Evolutionary conservation across 768 basidiomycete genomes (phyloP), one percentile per base, ranked within the genome.

Genomic region (Auricularia heimuer): DNA sequence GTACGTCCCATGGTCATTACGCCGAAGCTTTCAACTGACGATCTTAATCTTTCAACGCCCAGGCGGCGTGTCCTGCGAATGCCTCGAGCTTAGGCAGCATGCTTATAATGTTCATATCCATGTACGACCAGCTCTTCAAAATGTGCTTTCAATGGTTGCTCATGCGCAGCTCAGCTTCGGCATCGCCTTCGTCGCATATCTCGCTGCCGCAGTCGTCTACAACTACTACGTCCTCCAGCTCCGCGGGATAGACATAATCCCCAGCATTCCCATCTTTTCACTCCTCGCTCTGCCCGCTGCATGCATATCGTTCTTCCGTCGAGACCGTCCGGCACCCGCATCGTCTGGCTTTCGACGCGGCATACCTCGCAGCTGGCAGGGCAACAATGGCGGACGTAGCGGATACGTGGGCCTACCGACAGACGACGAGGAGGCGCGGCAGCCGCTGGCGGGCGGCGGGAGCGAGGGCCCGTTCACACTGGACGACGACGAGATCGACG

Each of bases 51-150:
- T n/a, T 8, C 62, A 29, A 33, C 63, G 29, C 47, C 6, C 47
- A 90, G 88, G 80, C 80, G 70, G 92, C 92, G 7, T 94, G 92
- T 71, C 83, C 89, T 8, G 84, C 85, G 0, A 82, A 82, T 45
- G 84, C 85, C 73, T 77, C 79, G 56, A 74, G 81, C 44, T 68
- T 73, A 74, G 81, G 77, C 79, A 82, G 80, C 18, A 80, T 82
- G 67, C 75, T 88, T 44, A 78, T 82, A 18, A 79, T 85, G 62
- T 71, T 90, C 24, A 77, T 80, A 16, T 79, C 86, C 65, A 75
- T 83, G 89, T 91, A 71, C 63, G 89, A 81, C 45, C 42, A 6
- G 63, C 34, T 62, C 10, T 21, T 58, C 42, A 35, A 35, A 12
- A 58, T 35, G 54, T n/a, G 54, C 3, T 56, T 3, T 33, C 18